A percentile compares a stretch with the other conserved stretches of the same genome.
Conservation (phyloP, 257 asterid species). For the Dorcoceras hygrometricum region DNA sequence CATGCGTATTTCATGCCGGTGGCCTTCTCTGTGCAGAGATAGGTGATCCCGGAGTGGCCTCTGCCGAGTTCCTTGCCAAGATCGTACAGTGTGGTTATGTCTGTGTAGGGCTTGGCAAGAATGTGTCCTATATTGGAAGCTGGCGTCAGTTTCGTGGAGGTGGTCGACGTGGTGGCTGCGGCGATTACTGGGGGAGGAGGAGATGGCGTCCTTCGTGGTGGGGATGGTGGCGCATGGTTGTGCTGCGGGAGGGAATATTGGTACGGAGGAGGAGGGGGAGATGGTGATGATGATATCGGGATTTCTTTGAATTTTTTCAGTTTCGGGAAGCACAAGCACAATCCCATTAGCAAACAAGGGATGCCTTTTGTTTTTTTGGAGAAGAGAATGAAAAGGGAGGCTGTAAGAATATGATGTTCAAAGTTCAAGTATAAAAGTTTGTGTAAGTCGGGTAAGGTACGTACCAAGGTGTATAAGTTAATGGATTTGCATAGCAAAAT, state of each 20-base stretch:
- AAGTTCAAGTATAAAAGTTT: no score
- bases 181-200: neutral
- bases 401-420: no score
- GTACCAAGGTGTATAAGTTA: no score
- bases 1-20: slow-evolving; percentile 48
- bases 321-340: slow-evolving; percentile 56
- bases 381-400: no score
- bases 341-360: slow-evolving; percentile 39
- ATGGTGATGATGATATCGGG: slow-evolving; percentile 48
- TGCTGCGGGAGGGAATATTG: slow-evolving; percentile 13
- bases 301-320: slow-evolving; percentile 39
- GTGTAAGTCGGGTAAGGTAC: no score
- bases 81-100: slow-evolving; percentile 41
- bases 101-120: slow-evolving; percentile 39
- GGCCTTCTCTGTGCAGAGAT: slow-evolving; percentile 51
- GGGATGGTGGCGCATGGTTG: slow-evolving; percentile 25
- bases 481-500: no score
- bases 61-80: slow-evolving; percentile 52
- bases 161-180: slow-evolving; percentile 10
- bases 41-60: slow-evolving; percentile 65
- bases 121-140: slow-evolving; percentile 29
- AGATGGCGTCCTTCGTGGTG: slow-evolving; percentile 10
- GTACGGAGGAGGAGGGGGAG: slow-evolving; percentile 28
- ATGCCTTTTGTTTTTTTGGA: no score
- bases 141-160: slow-evolving; percentile 4